These are phyloP conservation scores for Ceratobasidium sp. DNA, from an alignment of 1,284 basidiomycete species.

Conservation along the genomic window DNA sequence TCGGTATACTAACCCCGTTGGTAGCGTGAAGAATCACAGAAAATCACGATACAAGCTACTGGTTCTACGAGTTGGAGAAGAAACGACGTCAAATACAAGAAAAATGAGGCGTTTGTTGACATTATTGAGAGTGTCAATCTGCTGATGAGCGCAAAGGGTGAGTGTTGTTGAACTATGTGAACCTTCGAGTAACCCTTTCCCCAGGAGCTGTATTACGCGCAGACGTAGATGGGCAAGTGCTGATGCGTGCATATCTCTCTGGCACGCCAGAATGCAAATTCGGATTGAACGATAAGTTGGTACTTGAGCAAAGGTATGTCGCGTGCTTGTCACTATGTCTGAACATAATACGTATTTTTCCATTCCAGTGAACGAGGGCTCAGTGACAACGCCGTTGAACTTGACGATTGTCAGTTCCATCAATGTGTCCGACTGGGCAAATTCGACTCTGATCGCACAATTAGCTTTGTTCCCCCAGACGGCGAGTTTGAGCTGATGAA, in stretches of 20 bases:
- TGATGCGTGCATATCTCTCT: slow-evolving; percentile 97
- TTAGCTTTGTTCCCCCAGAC: slow-evolving; percentile 97
- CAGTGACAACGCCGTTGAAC: slow-evolving; percentile 83
- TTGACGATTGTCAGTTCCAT: slow-evolving; percentile 98
- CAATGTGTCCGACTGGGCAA: slow-evolving; percentile 96
- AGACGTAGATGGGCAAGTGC: slow-evolving; percentile 97
- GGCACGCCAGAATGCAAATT: slow-evolving; percentile 99
- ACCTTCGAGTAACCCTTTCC: background rate
- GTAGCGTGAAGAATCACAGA: slow-evolving; percentile 90
- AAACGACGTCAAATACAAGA: slow-evolving; percentile 95
- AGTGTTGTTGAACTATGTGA: slow-evolving; percentile 7
- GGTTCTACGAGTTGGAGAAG: slow-evolving; percentile 94
- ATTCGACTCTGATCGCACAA: slow-evolving; percentile 92
- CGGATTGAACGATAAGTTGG: slow-evolving; percentile 96
- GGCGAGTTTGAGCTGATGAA: slow-evolving; percentile 99
- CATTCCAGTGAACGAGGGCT: slow-evolving; percentile 63
- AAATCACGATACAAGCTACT: slow-evolving; percentile 96
- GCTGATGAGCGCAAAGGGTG: slow-evolving; percentile 95
- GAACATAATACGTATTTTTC: background rate
- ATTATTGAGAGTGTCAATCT: slow-evolving; percentile 97
- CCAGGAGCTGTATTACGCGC: slow-evolving; percentile 91
- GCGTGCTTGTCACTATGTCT: background rate
- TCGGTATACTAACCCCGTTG: slow-evolving; percentile 19
- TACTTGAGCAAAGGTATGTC: slow-evolving; percentile 81
- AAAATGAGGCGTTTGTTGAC: slow-evolving; percentile 98